Evolutionary conservation across 768 basidiomycete species (phyloP), one percentile per base, ranked within the genome.

Genomic region (Auricularia sp.): DNA sequence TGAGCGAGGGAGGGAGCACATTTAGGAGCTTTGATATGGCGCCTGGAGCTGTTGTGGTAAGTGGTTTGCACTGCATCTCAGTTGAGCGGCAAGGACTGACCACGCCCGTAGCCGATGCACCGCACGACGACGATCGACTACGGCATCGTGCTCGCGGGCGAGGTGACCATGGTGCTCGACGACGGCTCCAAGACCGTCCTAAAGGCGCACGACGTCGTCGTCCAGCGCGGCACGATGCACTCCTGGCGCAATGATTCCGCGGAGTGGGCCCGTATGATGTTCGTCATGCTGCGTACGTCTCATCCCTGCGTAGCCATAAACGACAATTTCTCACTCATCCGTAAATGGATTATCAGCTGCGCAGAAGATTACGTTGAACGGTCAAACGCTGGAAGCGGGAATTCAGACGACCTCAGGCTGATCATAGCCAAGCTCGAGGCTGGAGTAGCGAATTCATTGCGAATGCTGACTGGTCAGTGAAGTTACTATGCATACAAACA

Each of bases 161-260:
- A 66, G 3, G 62, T 74, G 24, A 65, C 65, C 5, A 67, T 71
- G 1, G 67, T 68, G 16, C 62, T 72, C 18, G 72, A 74, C 16
- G 69, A 70, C 34, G 71, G 70, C 14, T 59, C 70, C 62, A 54
- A 65, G 1, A 65, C 70, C 16, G 61, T 63, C 34, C 33, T 74
- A 11, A 69, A 70, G 16, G 68, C 68, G 56, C 72, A 71, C 0
- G 69, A 74, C 45, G 67, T 69, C 21, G 36, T 70, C 34, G 63
- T 71, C 33, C 73, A 73, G 64, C 70, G 71, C 16, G 70, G 70
- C 0, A 72, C 72, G 3, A 66, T 69, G 61, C 72, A 73, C 62
- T 39, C 62, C 0, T 74, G 72, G 72, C 65, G 66, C 35, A 72
- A 73, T 45, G 73, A 73, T 35, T 67, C 67, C 0, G 63, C 63